Evolutionary conservation across 2,329 filamentous ascomycete species (phyloP), one percentile per base, ranked within the genome.

Genomic region (Venturia aucupariae): DNA sequence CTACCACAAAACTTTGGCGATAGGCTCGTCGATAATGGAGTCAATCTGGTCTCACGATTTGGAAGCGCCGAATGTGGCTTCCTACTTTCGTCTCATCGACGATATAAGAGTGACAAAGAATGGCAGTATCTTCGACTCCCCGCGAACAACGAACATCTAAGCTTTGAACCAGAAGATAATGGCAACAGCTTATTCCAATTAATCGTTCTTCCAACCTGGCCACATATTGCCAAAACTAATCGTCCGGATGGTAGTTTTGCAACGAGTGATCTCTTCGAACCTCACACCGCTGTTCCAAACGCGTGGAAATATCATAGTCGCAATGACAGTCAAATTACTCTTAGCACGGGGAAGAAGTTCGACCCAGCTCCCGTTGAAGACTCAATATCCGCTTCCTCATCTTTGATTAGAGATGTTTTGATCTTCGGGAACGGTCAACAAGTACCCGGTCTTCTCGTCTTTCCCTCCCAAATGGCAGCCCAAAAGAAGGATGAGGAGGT

Each of bases 41-140:
- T 87, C 0, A 80, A 84, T 60, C 72, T 87, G 0, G 77, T 87
- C 1, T 87, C 84, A 0, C 77, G 86, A 48, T 86, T 85, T 70
- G 86, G 86, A 2, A 88, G 84, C 68, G 83, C 84, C 10, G 86
- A 89, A 70, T 88, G 85, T 64, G 85, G 86, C 0, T 88, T 88
- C 66, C 71, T 88, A 17, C 77, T 88, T 70, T 86, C 83, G 3
- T 88, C 86, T 0, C 79, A 84, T 70, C 79, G 85, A 27, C 74
- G 84, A 30, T 88, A 82, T 65, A 65, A 64, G 0, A 71, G 67
- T 0, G 85, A 88, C 65, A 78, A 73, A n/a, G 80, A 81, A 2
- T 89, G 85, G 85, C 80, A 86, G 66, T 86, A 83, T 66, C 75
- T 88, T 1, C 78, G 85, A 11, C 15, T 35, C 15, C 51, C 51